Evolutionary conservation across 1,139 yeast species (phyloP), one percentile per base, ranked within the genome.

Genomic region (Nakaseomyces glabratus): DNA sequence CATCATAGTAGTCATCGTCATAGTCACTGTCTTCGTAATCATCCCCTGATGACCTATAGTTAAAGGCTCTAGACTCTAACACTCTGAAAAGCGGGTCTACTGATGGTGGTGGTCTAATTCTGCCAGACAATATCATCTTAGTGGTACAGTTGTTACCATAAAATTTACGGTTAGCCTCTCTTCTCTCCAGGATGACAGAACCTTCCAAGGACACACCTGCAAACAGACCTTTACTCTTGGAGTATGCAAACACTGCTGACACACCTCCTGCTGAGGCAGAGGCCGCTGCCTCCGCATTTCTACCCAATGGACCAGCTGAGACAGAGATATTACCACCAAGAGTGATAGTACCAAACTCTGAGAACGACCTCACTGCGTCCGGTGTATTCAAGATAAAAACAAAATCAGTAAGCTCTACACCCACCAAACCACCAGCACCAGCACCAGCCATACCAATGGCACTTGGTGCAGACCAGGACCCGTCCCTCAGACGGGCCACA

Each of bases 171-270:
- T 90, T 90, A 21, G 97, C 96, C 50, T 90, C 98, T 61, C 97
- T 73, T 64, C 98, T 80, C 62, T 90, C 98, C 12, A 90, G 71
- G 40, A 90, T 75, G 19, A 93, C 95, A 3, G 96, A 85, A 33
- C 98, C 98, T 63, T 90, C 98, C 35, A 90, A 71, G 1, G 97
- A 88, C 20, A 90, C 93, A 51, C 98, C 98, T 1, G 98, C 98
- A 64, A 85, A 90, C 37, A 90, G 69, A 41, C 98, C 98, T 58
- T 93, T 90, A 2, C 96, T 88, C 61, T 90, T 90, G 11, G 97
- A 85, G 61, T 90, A 90, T 1, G 96, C 68, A 57, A 88, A 90
- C 12, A 90, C 79, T 4, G 98, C 95, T 3, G 97, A 82, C 5
- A 88, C 93, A 40, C 81, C 70, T 51, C 80, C 80, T 40, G 85